A percentile compares a stretch with the other conserved stretches of the same genome.
Conservation (phyloP, 108 stramenopile species). For the Pseudonitzschia pungens region DNA sequence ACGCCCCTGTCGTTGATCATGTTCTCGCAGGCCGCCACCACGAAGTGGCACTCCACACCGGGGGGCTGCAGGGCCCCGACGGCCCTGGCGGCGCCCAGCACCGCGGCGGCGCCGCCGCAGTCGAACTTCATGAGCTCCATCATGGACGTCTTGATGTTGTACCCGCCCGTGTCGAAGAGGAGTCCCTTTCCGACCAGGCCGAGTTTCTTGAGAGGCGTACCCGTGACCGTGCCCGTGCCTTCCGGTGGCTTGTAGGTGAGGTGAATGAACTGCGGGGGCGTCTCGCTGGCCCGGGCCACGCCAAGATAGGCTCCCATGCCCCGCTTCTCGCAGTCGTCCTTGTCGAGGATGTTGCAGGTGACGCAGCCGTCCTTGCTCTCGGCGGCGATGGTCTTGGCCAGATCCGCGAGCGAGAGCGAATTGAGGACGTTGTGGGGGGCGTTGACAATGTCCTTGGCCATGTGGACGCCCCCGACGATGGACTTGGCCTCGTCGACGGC, state of each 20-base stretch:
- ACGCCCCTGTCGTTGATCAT: constrained; percentile 89
- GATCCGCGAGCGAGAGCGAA: constrained; percentile 69
- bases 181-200: constrained; percentile 91
- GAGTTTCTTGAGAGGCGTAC: constrained; percentile 82
- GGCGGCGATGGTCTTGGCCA: constrained; percentile 66
- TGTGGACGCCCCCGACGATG: constrained; percentile 47
- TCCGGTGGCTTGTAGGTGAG: constrained; percentile 73
- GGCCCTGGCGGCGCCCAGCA: constrained; percentile 76
- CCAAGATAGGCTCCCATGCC: constrained; percentile 92
- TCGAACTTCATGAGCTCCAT: constrained; percentile 99
- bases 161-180: constrained; percentile 95
- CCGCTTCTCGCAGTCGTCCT: constrained; percentile 71
- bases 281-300: constrained; percentile 85
- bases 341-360: constrained; percentile 71
- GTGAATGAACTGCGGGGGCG: constrained; percentile 93
- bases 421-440: constrained; percentile 92
- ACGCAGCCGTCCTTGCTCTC: constrained; percentile 54
- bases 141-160: constrained; percentile 96
- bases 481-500: constrained; percentile 37
- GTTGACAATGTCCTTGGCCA: constrained; percentile 89
- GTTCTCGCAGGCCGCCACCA: constrained; percentile 89
- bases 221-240: constrained; percentile 7
- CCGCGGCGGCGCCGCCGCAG: constrained; percentile 87
- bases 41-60: constrained; percentile 85
- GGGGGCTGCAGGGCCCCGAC: constrained; percentile 48